Evolutionary conservation across 257 asterid genomes (phyloP).

Genomic region (Solanum rostratum): DNA sequence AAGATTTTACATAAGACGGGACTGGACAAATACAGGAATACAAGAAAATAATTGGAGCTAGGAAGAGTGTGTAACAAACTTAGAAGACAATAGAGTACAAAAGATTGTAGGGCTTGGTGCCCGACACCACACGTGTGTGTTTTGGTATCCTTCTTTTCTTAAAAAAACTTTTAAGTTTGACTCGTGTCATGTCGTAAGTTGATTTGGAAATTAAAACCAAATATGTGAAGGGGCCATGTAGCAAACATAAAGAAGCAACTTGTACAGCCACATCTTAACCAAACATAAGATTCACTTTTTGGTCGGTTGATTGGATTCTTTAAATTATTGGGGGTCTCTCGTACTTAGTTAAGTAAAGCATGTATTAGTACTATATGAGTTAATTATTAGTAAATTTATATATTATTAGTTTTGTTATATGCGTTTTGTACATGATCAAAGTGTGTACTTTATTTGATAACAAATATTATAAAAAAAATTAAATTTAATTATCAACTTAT

Average conservation of each 20-base stretch:
- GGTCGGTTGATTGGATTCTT: slow-evolving; percentile 26
- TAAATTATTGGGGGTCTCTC: not conserved
- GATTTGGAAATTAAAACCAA: not conserved
- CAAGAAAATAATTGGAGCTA: not conserved
- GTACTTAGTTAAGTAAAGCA: too few species aligned
- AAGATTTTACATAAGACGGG: not conserved
- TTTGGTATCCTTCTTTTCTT: not conserved
- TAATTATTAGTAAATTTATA: too few species aligned
- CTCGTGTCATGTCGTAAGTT: slow-evolving; percentile 11
- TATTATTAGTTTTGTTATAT: too few species aligned
- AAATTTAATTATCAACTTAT: too few species aligned
- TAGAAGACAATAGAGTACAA: not conserved
- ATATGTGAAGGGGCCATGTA: not conserved
- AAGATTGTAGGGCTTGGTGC: slow-evolving; percentile 2
- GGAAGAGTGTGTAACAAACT: not conserved
- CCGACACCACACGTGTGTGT: slow-evolving; percentile 41
- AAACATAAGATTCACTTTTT: slow-evolving; percentile 13
- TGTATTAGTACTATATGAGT: too few species aligned
- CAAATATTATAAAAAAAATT: too few species aligned
- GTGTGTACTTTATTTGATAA: too few species aligned
- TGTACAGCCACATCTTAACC: slow-evolving; percentile 7
- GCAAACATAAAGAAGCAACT: not conserved
- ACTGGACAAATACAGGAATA: not conserved
- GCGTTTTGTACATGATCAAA: too few species aligned
- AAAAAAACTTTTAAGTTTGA: not conserved